Conservation (phyloP, 2,329 filamentous ascomycete species). For the Claviceps purpurea region DNA sequence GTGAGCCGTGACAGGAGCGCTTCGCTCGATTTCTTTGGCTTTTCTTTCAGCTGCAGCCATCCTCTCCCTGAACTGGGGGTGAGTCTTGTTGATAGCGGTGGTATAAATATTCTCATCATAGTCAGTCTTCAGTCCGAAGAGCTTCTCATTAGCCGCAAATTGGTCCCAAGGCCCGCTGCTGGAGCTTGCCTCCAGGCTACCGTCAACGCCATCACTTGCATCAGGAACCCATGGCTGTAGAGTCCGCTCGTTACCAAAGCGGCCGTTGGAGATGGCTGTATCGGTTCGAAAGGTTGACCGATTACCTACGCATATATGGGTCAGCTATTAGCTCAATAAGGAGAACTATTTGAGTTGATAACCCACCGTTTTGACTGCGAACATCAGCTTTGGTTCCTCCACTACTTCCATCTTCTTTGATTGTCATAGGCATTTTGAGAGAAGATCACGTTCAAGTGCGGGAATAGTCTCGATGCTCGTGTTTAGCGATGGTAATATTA, state of each 20-base stretch:
- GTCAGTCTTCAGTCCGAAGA: slow-evolving; percentile 77
- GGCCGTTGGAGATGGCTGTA: slow-evolving; percentile 68
- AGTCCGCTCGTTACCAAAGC: slow-evolving; percentile 55
- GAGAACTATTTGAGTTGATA: not conserved
- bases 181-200: slow-evolving; percentile 54
- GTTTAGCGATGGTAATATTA: not conserved
- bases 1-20: slow-evolving; percentile 61
- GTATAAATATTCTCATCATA: slow-evolving; percentile 96
- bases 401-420: slow-evolving; percentile 24
- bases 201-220: slow-evolving; percentile 44
- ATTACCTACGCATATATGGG: slow-evolving; percentile 35
- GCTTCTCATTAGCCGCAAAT: slow-evolving; percentile 76
- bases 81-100: slow-evolving; percentile 70
- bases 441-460: slow-evolving; percentile 11
- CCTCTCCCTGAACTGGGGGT: slow-evolving; percentile 69
- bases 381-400: slow-evolving; percentile 18
- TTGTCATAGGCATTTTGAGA: slow-evolving; percentile 23
- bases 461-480: slow-evolving; percentile 9
- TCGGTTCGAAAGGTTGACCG: slow-evolving; percentile 70
- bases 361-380: slow-evolving; percentile 24
- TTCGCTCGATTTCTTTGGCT: slow-evolving; percentile 79
- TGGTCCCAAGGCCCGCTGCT: slow-evolving; percentile 65
- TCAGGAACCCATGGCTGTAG: slow-evolving; percentile 75
- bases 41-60: slow-evolving; percentile 69
- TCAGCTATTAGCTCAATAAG: not conserved